phyloP scores from a whole-genome alignment of 495 filamentous ascomycete genomes.

The Clohesyomyces aquaticus region DNA sequence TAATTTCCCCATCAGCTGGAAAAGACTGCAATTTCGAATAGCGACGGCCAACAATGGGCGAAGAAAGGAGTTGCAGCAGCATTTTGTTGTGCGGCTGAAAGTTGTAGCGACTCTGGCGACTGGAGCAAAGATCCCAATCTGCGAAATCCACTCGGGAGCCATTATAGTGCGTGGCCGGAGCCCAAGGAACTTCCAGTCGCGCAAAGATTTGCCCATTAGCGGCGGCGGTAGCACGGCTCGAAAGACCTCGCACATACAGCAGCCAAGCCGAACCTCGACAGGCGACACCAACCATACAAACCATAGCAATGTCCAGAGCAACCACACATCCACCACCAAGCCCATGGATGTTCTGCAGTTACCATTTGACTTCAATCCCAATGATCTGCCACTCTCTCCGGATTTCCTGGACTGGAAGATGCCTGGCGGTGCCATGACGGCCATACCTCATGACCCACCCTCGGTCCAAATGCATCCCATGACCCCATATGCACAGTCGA shows the following conservation, averaged over 20 bases:
- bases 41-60: slow-evolving; percentile 86
- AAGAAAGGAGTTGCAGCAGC: slow-evolving; percentile 70
- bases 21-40: slow-evolving; percentile 87
- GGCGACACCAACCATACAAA: slow-evolving; percentile 49
- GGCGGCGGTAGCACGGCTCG: slow-evolving; percentile 46
- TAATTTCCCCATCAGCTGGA: slow-evolving; percentile 86
- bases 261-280: slow-evolving; percentile 54
- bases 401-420: slow-evolving; percentile 48
- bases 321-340: slow-evolving; percentile 20
- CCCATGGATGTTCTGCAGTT: slow-evolving; percentile 46
- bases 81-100: slow-evolving; percentile 69
- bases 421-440: slow-evolving; percentile 42
- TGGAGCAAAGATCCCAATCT: slow-evolving; percentile 59
- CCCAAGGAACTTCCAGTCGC: slow-evolving; percentile 69
- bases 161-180: slow-evolving; percentile 72
- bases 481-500: slow-evolving; percentile 56
- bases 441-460: slow-evolving; percentile 39
- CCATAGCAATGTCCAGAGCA: slow-evolving; percentile 25
- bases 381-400: slow-evolving; percentile 48
- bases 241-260: slow-evolving; percentile 44
- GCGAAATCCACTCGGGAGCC: slow-evolving; percentile 65
- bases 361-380: slow-evolving; percentile 43
- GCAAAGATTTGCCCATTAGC: slow-evolving; percentile 67
- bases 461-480: slow-evolving; percentile 30
- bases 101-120: slow-evolving; percentile 63